Percentiles rank a stretch among this genome's conserved stretches.
phyloP scores from a whole-genome alignment of 2,329 filamentous ascomycete genomes.

The Herpotrichia juniperi region DNA sequence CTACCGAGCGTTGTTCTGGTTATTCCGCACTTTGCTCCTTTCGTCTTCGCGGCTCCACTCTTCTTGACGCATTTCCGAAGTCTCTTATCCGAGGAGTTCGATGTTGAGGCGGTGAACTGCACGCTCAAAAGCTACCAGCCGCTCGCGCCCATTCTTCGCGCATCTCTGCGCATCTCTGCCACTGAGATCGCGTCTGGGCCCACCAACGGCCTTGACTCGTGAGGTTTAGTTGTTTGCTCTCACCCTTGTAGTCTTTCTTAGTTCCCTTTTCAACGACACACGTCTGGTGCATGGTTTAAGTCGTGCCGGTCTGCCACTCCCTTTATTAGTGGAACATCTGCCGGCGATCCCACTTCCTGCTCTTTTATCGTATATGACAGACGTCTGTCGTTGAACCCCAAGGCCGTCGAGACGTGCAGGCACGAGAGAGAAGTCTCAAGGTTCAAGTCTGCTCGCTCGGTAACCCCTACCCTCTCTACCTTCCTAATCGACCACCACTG shows the following conservation, averaged over 20 bases:
- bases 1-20: too few relatives aligned
- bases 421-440: neutral
- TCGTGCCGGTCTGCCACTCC: constrained; percentile 17
- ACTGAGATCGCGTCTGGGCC: constrained; percentile 14
- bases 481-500: neutral
- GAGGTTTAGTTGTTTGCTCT: constrained; percentile 6
- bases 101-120: constrained; percentile 26
- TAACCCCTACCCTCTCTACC: neutral
- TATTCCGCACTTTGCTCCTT: constrained; percentile 1
- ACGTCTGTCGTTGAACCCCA: neutral
- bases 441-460: neutral
- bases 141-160: constrained; percentile 10
- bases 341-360: neutral
- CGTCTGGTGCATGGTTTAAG: constrained; percentile 13
- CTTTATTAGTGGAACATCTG: constrained; percentile 3
- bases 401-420: neutral
- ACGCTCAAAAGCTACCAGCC: constrained; percentile 20
- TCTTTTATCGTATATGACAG: neutral
- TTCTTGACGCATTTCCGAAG: constrained; percentile 8
- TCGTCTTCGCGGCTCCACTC: constrained; percentile 14
- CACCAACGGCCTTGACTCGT: constrained; percentile 8
- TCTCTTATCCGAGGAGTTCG: constrained; percentile 12
- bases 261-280: constrained; percentile 8
- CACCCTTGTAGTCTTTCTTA: neutral
- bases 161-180: constrained; percentile 9